Evolutionary conservation across 257 asterid species (phyloP), one percentile per base, ranked within the genome.

Genomic region (Misopates orontium): DNA sequence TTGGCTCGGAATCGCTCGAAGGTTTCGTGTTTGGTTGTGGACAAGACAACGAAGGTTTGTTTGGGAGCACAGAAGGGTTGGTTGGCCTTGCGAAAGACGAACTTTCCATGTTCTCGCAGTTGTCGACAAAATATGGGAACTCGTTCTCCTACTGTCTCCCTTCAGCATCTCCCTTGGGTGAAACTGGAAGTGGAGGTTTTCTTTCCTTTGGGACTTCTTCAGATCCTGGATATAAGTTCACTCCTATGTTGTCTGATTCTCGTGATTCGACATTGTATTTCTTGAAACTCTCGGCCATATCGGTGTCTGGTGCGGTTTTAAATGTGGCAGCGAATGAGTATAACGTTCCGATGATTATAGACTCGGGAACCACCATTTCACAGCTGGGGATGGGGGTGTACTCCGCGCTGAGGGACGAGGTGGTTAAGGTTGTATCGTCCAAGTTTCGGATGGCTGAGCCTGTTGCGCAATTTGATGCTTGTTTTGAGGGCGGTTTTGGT

Each of bases 91-190:
- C 83, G 0, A 81, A 60, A 70, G 54, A 77, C 62, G 60, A 79
- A 31, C 79, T 84, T 23, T 81, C 89, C 16, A 54, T 81, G 83
- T 51, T 78, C 0, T 84, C 79, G 6, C 89, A 84, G 49, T 8
- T 84, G 36, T 81, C 89, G 5, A n/a, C 60, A 0, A 83, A 68
- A 47, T 76, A 83, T 28, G 85, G 84, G 3, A 78, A 56, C 19
- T 73, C 61, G 5, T 83, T 83, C 56, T 67, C 89, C 4, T 83
- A 83, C 67, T 80, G 89, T 20, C 84, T 83, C 40, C 89, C 89
- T 11, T 48, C 87, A 12, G 68, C 81, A 9, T 9, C 75, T 5
- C 81, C 71, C n/a, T 6, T 62, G 17, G 82, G 79, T 0, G 66
- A 69, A 59, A 4, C 55, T 2, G 90, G 90, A 0, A 50, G 75